These are phyloP conservation scores for Moringa oleifera DNA, from an alignment of 345 rosid genomes.

Conservation along the genomic window DNA sequence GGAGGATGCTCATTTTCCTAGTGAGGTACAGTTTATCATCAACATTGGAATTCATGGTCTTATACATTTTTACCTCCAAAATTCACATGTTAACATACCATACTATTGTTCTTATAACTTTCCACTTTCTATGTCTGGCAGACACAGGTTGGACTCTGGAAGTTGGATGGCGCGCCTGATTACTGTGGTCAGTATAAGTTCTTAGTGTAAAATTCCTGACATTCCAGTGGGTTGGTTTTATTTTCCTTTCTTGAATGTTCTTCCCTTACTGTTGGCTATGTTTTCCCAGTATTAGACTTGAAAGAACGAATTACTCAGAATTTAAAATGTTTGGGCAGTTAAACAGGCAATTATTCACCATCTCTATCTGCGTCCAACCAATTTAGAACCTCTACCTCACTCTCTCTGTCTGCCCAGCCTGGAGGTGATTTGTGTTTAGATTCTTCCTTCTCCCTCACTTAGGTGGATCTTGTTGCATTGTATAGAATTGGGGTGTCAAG, in stretches of 20 bases:
- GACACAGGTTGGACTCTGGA: slow-evolving; percentile 66
- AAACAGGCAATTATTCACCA: neutral
- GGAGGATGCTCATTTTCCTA: slow-evolving; percentile 24
- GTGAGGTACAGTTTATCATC: slow-evolving; percentile 27
- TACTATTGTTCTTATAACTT: slow-evolving; percentile 1
- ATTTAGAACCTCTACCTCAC: no score
- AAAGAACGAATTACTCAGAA: no score
- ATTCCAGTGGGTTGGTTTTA: no score
- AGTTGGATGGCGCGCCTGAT: slow-evolving; percentile 42
- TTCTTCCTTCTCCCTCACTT: no score
- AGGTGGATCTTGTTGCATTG: no score
- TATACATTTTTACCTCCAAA: neutral
- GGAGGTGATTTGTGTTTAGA: no score
- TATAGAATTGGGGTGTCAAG: no score
- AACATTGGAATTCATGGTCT: neutral
- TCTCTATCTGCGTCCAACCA: no score
- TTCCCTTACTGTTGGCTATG: neutral
- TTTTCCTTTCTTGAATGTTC: no score
- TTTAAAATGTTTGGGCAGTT: neutral
- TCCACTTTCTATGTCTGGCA: slow-evolving; percentile 33
- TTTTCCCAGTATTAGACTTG: no score
- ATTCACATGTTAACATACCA: neutral
- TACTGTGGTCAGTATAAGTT: slow-evolving; percentile 45
- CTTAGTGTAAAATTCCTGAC: neutral
- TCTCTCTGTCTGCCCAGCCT: no score